phyloP scores from a whole-genome alignment of 306 rosid species.

The Astragalus glycyphyllos region DNA sequence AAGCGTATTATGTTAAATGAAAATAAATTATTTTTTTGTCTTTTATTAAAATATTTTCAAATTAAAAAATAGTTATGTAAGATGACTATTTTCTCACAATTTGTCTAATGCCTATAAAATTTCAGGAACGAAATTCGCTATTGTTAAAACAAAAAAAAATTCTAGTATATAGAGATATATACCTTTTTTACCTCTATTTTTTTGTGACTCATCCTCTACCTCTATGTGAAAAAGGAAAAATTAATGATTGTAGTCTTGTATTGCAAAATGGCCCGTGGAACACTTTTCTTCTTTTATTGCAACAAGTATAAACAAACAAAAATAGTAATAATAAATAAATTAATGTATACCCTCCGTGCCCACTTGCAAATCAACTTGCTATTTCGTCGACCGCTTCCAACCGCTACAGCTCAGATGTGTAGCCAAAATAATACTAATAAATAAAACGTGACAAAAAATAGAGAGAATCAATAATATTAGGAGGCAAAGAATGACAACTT shows the following conservation, averaged over 20 bases:
- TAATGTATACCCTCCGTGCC: constrained; percentile 46
- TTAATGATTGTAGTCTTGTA: not conserved
- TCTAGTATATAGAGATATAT: too few species aligned
- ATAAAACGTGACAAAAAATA: not conserved
- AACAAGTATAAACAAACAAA: constrained; percentile 10
- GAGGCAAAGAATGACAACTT: constrained; percentile 50
- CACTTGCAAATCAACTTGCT: constrained; percentile 71
- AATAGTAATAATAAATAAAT: constrained; percentile 32
- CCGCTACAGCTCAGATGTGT: constrained; percentile 18
- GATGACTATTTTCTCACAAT: too few species aligned
- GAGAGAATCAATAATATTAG: constrained; percentile 15
- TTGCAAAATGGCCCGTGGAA: constrained; percentile 18
- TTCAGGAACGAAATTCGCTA: too few species aligned
- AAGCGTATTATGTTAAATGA: too few species aligned
- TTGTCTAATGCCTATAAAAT: too few species aligned
- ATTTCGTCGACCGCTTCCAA: constrained; percentile 17
- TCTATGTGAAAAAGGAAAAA: too few species aligned
- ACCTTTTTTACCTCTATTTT: too few species aligned
- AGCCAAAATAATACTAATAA: not conserved
- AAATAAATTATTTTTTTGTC: too few species aligned
- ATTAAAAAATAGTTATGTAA: too few species aligned
- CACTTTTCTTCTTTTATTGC: not conserved
- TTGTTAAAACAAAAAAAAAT: too few species aligned
- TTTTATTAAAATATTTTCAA: too few species aligned
- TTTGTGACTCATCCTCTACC: too few species aligned